Evolutionary conservation across 2,329 filamentous ascomycete genomes (phyloP).

Genomic region (Cladorrhinum sp.): DNA sequence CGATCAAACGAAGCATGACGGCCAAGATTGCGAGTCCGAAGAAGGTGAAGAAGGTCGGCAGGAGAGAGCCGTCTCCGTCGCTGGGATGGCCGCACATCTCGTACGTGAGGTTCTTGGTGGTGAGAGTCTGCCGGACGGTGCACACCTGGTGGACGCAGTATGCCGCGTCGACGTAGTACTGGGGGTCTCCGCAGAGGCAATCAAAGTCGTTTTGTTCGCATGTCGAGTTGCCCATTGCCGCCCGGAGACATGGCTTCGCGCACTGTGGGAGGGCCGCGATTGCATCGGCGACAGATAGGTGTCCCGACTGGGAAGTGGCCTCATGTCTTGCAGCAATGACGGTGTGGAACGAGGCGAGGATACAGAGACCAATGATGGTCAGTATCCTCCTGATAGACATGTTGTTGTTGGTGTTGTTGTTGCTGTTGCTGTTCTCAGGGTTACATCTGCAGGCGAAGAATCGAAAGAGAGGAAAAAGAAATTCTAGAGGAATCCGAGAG

Average conservation of each 20-base stretch:
- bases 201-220: neutral
- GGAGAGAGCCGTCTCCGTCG: slow-evolving; percentile 10
- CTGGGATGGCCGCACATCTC: slow-evolving; percentile 14
- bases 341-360: neutral
- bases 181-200: neutral
- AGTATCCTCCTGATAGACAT: neutral
- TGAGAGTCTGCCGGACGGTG: neutral
- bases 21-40: slow-evolving; percentile 21
- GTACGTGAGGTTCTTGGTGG: slow-evolving; percentile 2
- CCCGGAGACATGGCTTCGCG: neutral
- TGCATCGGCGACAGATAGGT: neutral
- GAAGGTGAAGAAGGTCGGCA: slow-evolving; percentile 21
- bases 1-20: slow-evolving; percentile 22
- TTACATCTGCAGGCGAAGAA: neutral
- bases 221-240: neutral
- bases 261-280: neutral
- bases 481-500: neutral
- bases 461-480: neutral
- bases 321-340: neutral
- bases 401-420: neutral
- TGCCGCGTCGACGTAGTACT: neutral
- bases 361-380: neutral
- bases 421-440: neutral
- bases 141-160: neutral
- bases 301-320: neutral